A percentile compares a stretch with the other conserved stretches of the same genome.
These are phyloP conservation scores for Aspergillus vadensis DNA, from an alignment of 2,329 filamentous ascomycete genomes.

Conservation along the genomic window DNA sequence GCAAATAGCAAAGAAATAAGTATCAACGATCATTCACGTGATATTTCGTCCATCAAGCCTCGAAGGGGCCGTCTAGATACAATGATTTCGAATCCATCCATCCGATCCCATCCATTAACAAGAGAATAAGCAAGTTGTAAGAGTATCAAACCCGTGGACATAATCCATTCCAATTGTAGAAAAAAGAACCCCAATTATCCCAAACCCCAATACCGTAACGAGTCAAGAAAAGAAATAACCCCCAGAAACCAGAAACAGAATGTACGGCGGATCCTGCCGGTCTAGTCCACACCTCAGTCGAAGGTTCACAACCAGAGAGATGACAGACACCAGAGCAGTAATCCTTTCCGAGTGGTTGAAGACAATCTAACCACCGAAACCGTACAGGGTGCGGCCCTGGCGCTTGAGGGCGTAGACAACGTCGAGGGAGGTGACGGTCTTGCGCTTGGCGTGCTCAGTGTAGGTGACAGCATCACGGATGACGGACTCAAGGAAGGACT, in stretches of 20 bases:
- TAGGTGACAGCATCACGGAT: slow-evolving; percentile 80
- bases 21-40: too few species aligned
- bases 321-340: not conserved
- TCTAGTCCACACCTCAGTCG: not conserved
- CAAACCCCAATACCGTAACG: not conserved
- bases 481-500: slow-evolving; percentile 80
- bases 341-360: not conserved
- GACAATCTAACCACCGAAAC: slow-evolving; percentile 74
- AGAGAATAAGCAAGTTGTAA: not conserved
- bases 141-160: not conserved
- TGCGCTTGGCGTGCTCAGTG: slow-evolving; percentile 79
- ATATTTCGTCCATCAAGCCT: not conserved
- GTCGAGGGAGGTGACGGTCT: slow-evolving; percentile 59
- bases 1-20: too few species aligned
- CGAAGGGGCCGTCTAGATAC: not conserved
- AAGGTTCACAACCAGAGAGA: not conserved
- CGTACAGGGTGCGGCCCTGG: slow-evolving; percentile 74
- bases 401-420: slow-evolving; percentile 66
- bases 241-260: not conserved
- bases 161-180: not conserved
- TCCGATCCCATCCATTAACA: not conserved
- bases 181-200: not conserved
- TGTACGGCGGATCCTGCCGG: not conserved
- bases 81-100: not conserved
- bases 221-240: not conserved